Evolutionary conservation across 2,329 filamentous ascomycete species (phyloP), one percentile per base, ranked within the genome.

Genomic region (Pezicula rhizophila): DNA sequence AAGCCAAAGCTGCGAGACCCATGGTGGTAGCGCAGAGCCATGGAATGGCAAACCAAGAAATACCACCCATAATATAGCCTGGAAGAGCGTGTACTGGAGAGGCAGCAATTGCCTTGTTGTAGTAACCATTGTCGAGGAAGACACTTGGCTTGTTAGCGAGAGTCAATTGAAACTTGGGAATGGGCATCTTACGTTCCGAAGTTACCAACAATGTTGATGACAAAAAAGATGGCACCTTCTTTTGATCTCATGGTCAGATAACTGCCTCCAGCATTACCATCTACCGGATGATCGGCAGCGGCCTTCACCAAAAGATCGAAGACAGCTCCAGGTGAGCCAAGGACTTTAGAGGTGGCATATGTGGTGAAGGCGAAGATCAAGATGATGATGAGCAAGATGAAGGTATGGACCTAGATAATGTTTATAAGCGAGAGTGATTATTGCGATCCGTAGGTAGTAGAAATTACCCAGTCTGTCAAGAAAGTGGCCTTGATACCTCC

Each of bases 81-180:
- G 90, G 90, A 2, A 96, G 79, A 0, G 90, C 91, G 52, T 92
- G 83, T 0, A 92, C 85, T 1, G 89, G 89, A 18, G 82, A 85
- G 0, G 91, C 89, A 6, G 91, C 89, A 60, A 96, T 95, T 14
- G 89, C 90, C 68, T 95, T 95, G 75, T 95, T 93, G 70, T 90
- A 95, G 71, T 95, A 95, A 14, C 86, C 84, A 56, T 91, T 91
- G 62, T 95, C 89, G 40, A 89, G 75, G 71, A 95, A 95, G 4
- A 95, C 87, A 1, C 59, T 61, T 17, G 11, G 17, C 2, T 39
- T 17, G 28, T 52, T 26, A 54, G 87, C 90, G 5, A 74, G 57
- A 28, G 14, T 18, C 25, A 11, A 20, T n/a, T 31, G 18, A 37
- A 18, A 35, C 18, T 17, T 12, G 5, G 23, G 12, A 23, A 20